phyloP scores from a whole-genome alignment of 164 flowering plant species.

The Vitis cinerea region DNA sequence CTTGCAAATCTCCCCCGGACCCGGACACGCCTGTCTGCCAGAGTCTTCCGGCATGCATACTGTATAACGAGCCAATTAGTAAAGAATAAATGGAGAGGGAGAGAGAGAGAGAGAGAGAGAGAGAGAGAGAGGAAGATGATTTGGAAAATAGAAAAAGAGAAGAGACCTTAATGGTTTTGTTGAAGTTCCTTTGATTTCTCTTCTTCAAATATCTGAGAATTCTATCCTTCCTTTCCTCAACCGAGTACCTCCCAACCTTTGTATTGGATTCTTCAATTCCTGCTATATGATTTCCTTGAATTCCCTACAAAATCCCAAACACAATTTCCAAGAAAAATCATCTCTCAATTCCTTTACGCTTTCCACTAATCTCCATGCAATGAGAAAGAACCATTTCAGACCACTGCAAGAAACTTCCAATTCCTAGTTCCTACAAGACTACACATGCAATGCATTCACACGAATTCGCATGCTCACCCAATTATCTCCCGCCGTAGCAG shows the following conservation, averaged over 20 bases:
- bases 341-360: not conserved
- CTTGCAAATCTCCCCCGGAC: conserved; percentile 87
- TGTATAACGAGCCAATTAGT: conserved; percentile 16
- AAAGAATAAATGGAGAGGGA: not conserved
- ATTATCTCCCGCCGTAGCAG: conserved; percentile 13
- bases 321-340: no score
- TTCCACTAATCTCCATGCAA: not conserved
- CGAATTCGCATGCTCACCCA: conserved; percentile 22
- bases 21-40: conserved; percentile 75
- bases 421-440: no score
- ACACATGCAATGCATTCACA: not conserved
- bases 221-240: conserved; percentile 74
- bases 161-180: conserved; percentile 80
- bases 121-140: not conserved
- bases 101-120: not conserved
- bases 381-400: no score
- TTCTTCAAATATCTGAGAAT: conserved; percentile 75
- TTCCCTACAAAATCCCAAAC: conserved; percentile 27
- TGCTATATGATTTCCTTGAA: conserved; percentile 22
- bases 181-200: conserved; percentile 85
- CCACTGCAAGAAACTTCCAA: no score
- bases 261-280: conserved; percentile 26
- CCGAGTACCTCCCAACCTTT: conserved; percentile 58
- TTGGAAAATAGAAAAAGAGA: not conserved
- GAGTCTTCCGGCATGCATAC: conserved; percentile 88